Percentiles rank a stretch among this genome's conserved stretches.
Evolutionary conservation across 768 basidiomycete species (phyloP).

Genomic region (Serendipita indica): DNA sequence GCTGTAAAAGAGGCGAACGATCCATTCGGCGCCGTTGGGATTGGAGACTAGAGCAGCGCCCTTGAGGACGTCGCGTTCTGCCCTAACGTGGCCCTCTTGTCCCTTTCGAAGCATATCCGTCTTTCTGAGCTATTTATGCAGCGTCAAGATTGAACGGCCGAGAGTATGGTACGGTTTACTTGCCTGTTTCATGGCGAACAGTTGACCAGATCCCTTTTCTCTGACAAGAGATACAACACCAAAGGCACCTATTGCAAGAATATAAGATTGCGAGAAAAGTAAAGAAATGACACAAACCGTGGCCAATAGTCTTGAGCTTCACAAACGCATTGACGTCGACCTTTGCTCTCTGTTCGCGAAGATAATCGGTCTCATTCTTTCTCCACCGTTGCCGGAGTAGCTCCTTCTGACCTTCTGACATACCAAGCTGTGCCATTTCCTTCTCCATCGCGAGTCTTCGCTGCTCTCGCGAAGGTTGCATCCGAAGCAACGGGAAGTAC

Average conservation of each 20-base stretch:
- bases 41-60: conserved; percentile 71
- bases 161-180: conserved; percentile 16
- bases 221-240: conserved; percentile 88
- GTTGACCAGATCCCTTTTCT: conserved; percentile 59
- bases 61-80: conserved; percentile 86
- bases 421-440: conserved; percentile 62
- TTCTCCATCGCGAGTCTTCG: conserved; percentile 74
- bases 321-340: conserved; percentile 75
- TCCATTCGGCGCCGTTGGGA: conserved; percentile 74
- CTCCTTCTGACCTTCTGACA: conserved; percentile 57
- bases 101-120: conserved; percentile 90
- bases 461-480: conserved; percentile 73
- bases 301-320: conserved; percentile 86
- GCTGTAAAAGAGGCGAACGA: conserved; percentile 82
- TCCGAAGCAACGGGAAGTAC: conserved; percentile 74
- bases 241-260: conserved; percentile 63
- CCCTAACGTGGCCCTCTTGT: conserved; percentile 93
- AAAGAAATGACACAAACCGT: conserved; percentile 38
- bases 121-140: conserved; percentile 50
- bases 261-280: conserved; percentile 12
- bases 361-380: conserved; percentile 78
- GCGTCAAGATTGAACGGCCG: conserved; percentile 14
- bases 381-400: conserved; percentile 59
- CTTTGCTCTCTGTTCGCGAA: conserved; percentile 69
- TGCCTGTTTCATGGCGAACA: conserved; percentile 97